Evolutionary conservation across 2,329 filamentous ascomycete genomes (phyloP).

Genomic region (Ceratocystis cubensis): DNA sequence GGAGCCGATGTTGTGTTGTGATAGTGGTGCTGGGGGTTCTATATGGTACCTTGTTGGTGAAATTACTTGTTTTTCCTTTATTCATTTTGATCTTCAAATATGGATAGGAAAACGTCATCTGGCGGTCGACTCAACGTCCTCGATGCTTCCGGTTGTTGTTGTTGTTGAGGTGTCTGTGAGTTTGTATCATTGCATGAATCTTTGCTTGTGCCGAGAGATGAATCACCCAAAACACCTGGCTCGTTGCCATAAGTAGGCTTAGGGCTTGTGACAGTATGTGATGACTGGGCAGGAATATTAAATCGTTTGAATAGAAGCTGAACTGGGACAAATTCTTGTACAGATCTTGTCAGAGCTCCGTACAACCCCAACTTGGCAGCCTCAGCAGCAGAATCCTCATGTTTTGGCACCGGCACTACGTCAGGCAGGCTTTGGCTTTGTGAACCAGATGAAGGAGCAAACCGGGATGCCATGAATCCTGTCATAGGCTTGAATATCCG

Average conservation of each 20-base stretch:
- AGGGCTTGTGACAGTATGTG: constrained; percentile 32
- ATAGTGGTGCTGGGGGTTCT: no score
- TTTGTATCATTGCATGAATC: background rate
- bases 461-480: constrained; percentile 83
- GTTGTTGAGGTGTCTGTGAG: background rate
- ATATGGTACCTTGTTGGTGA: background rate
- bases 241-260: background rate
- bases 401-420: constrained; percentile 28
- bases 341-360: constrained; percentile 68
- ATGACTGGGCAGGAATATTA: constrained; percentile 60
- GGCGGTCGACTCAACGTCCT: constrained; percentile 6
- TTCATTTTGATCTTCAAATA: constrained; percentile 20
- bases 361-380: constrained; percentile 90
- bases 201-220: background rate
- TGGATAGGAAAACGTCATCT: constrained; percentile 20
- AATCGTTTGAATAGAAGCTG: constrained; percentile 89
- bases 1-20: no score
- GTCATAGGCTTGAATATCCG: constrained; percentile 81
- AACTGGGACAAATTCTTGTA: constrained; percentile 62
- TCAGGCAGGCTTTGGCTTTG: constrained; percentile 26
- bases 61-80: background rate
- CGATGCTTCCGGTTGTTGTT: background rate
- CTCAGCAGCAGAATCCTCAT: constrained; percentile 61
- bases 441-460: constrained; percentile 53
- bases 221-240: background rate